Evolutionary conservation across 176 grass and related monocot species (phyloP).

Genomic region (Bolboschoenus planiculmis): DNA sequence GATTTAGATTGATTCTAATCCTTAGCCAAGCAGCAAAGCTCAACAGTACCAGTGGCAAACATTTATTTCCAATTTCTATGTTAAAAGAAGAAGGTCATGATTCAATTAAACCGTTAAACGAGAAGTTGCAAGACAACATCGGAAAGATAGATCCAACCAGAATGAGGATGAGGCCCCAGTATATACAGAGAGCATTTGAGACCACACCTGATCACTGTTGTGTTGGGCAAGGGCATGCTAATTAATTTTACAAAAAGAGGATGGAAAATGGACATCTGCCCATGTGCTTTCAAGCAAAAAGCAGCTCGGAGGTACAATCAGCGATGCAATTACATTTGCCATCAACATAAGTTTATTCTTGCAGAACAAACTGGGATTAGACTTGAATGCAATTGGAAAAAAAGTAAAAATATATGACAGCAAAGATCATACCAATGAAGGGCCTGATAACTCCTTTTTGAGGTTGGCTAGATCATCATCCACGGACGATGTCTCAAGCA

Average conservation of each 20-base stretch:
- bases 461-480: conserved; percentile 82
- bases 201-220: neutral
- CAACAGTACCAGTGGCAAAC: neutral
- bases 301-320: neutral
- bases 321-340: neutral
- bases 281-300: neutral
- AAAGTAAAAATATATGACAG: conserved; percentile 6
- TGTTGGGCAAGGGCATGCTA: neutral
- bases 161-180: neutral
- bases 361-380: neutral
- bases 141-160: neutral
- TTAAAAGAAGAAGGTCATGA: too few relatives aligned
- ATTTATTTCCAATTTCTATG: neutral
- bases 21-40: neutral
- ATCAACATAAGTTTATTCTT: neutral
- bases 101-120: neutral
- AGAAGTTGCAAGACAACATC: neutral
- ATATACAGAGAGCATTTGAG: neutral
- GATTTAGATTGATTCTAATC: neutral
- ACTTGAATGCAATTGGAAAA: neutral
- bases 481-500: conserved; percentile 72
- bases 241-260: neutral
- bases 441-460: conserved; percentile 65
- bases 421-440: conserved; percentile 46
- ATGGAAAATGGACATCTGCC: neutral